phyloP scores from a whole-genome alignment of 208 protist species.

The Balamuthia mandrillaris region DNA sequence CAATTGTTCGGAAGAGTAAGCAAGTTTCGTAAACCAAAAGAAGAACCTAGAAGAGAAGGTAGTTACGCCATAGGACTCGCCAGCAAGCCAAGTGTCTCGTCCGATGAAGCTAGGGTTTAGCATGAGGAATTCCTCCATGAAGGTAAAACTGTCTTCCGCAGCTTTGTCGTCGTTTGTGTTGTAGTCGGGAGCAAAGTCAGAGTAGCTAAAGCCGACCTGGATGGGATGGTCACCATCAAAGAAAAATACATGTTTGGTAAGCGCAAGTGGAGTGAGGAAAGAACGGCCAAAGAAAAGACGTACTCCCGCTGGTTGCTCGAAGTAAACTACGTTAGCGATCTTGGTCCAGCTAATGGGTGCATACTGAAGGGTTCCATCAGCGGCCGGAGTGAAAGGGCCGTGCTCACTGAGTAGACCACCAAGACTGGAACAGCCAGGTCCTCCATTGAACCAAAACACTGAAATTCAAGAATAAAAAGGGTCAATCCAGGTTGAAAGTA shows the following conservation, averaged over 20 bases:
- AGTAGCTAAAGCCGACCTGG: conserved; percentile 61
- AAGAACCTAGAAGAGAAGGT: not conserved
- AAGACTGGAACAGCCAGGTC: conserved; percentile 56
- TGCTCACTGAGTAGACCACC: conserved; percentile 53
- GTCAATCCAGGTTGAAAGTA: not conserved
- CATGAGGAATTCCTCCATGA: conserved; percentile 24
- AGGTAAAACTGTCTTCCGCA: conserved; percentile 46
- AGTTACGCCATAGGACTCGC: conserved; percentile 54
- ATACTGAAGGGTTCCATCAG: not conserved
- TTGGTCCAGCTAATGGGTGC: conserved; percentile 36
- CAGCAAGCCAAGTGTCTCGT: conserved; percentile 52
- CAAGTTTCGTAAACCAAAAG: not conserved
- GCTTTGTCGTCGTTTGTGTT: conserved; percentile 35
- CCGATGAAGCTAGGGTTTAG: conserved; percentile 52
- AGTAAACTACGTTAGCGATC: conserved; percentile 56
- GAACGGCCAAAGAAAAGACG: no score
- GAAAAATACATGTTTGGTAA: no score
- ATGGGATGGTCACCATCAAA: no score
- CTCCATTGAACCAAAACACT: conserved; percentile 61
- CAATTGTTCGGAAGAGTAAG: no score
- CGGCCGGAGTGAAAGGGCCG: conserved; percentile 48
- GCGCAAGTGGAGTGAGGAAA: no score
- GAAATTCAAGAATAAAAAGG: not conserved
- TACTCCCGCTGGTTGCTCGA: conserved; percentile 54
- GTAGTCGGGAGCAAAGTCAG: conserved; percentile 29